Percentiles rank a stretch among this genome's conserved stretches.
phyloP scores from a whole-genome alignment of 805 yeast genomes.

The Saturnispora ahearnii region DNA sequence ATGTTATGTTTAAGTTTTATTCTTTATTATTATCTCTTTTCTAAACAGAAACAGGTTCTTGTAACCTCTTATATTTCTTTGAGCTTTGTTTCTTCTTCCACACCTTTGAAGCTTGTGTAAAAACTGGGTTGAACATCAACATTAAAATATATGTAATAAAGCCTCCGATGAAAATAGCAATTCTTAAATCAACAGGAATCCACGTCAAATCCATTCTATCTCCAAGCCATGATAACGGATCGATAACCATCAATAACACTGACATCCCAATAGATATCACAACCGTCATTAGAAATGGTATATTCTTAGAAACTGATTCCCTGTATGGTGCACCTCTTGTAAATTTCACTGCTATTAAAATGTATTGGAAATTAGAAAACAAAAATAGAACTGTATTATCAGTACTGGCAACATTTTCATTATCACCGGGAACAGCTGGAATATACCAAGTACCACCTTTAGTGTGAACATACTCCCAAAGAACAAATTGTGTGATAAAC shows the following conservation, averaged over 20 bases:
- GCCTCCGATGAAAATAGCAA: constrained; percentile 39
- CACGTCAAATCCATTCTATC: constrained; percentile 67
- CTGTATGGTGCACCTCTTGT: constrained; percentile 93
- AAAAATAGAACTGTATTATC: constrained; percentile 85
- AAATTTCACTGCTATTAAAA: constrained; percentile 71
- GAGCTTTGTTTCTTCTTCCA: constrained; percentile 5
- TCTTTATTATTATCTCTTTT: not conserved
- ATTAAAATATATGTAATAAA: constrained; percentile 34
- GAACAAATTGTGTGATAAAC: constrained; percentile 51
- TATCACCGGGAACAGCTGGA: constrained; percentile 72
- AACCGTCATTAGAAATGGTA: constrained; percentile 63
- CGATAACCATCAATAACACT: constrained; percentile 41
- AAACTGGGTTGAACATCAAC: not conserved
- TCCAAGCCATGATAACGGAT: constrained; percentile 46
- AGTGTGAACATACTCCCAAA: constrained; percentile 48
- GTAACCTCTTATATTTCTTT: constrained; percentile 4
- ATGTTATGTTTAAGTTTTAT: not conserved
- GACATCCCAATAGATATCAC: constrained; percentile 42
- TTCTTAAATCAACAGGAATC: constrained; percentile 42
- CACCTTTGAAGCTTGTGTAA: not conserved
- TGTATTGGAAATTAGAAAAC: constrained; percentile 81
- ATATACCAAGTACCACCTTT: constrained; percentile 65
- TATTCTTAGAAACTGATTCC: constrained; percentile 56
- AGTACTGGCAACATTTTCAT: constrained; percentile 72
- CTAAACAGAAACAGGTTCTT: not conserved